Conservation (phyloP, 83 land plant species). For the Picea mariana region DNA sequence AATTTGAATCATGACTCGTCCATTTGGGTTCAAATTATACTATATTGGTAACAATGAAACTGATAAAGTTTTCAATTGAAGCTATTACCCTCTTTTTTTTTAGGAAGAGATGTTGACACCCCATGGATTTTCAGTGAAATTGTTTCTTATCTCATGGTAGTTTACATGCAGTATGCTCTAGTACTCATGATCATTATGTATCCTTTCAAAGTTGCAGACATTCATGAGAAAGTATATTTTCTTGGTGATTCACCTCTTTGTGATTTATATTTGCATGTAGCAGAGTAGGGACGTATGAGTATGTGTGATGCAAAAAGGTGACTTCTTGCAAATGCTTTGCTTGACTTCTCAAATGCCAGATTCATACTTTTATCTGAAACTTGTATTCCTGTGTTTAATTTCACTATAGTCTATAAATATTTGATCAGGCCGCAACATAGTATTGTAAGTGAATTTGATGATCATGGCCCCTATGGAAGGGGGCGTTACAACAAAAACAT, state of each 20-base stretch:
- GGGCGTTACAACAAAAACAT: constrained; percentile 59
- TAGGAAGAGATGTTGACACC: too few species aligned
- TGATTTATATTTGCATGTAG: constrained; percentile 39
- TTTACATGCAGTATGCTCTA: too few species aligned
- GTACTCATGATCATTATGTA: not conserved
- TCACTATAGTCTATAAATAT: constrained; percentile 61
- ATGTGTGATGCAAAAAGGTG: constrained; percentile 86
- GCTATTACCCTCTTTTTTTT: too few species aligned
- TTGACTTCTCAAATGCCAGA: constrained; percentile 64
- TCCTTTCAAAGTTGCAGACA: not conserved
- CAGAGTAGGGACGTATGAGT: constrained; percentile 63
- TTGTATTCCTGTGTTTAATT: constrained; percentile 74
- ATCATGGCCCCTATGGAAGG: constrained; percentile 50
- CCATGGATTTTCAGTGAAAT: too few species aligned
- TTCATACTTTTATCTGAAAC: constrained; percentile 78
- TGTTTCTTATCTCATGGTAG: too few species aligned
- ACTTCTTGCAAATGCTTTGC: constrained; percentile 77
- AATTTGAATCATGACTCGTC: too few species aligned
- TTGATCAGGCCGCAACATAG: constrained; percentile 49
- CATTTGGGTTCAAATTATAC: too few species aligned
- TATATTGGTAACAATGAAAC: too few species aligned
- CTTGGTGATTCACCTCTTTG: not conserved
- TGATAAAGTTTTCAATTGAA: too few species aligned
- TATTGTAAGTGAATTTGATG: constrained; percentile 62
- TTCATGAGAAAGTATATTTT: not conserved